A percentile compares a stretch with the other conserved stretches of the same genome.
These are phyloP conservation scores for Saksenaea oblongispora DNA, from an alignment of 371 early-diverging fungal species.

Conservation along the genomic window DNA sequence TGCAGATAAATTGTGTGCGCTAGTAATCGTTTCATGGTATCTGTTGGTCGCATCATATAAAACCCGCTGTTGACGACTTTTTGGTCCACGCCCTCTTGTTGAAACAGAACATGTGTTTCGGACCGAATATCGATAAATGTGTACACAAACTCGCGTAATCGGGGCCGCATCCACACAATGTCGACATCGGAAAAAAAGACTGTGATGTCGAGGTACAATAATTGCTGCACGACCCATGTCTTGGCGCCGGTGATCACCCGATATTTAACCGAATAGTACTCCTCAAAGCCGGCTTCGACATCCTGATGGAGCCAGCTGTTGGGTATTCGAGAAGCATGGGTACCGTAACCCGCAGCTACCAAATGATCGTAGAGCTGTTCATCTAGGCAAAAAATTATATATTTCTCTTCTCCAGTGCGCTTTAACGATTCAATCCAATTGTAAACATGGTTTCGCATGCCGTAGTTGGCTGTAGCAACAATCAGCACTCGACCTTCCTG, in stretches of 20 bases:
- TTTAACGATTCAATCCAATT: slow-evolving; percentile 53
- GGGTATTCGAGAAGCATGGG: slow-evolving; percentile 35
- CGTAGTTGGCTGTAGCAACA: slow-evolving; percentile 47
- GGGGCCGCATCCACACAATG: slow-evolving; percentile 30
- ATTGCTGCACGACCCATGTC: slow-evolving; percentile 31
- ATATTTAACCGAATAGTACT: slow-evolving; percentile 43
- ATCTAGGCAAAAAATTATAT: slow-evolving; percentile 47
- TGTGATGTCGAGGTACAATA: slow-evolving; percentile 30
- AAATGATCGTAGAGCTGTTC: slow-evolving; percentile 37
- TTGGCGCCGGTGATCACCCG: slow-evolving; percentile 44
- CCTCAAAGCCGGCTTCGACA: slow-evolving; percentile 39
- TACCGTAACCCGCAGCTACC: slow-evolving; percentile 27
- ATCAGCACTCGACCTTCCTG: slow-evolving; percentile 33
- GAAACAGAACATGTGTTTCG: slow-evolving; percentile 27
- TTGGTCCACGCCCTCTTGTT: slow-evolving; percentile 35
- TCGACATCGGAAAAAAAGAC: slow-evolving; percentile 39
- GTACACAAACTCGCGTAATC: slow-evolving; percentile 20
- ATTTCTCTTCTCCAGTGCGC: slow-evolving; percentile 36
- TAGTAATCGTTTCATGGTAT: slow-evolving; percentile 25
- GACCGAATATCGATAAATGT: slow-evolving; percentile 22
- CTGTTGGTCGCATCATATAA: slow-evolving; percentile 29
- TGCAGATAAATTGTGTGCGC: slow-evolving; percentile 29
- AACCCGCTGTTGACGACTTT: slow-evolving; percentile 29
- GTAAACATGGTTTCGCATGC: slow-evolving; percentile 50
- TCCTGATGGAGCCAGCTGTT: slow-evolving; percentile 42